Evolutionary conservation across 805 yeast species (phyloP).

Genomic region (Barnettozyma sp.): DNA sequence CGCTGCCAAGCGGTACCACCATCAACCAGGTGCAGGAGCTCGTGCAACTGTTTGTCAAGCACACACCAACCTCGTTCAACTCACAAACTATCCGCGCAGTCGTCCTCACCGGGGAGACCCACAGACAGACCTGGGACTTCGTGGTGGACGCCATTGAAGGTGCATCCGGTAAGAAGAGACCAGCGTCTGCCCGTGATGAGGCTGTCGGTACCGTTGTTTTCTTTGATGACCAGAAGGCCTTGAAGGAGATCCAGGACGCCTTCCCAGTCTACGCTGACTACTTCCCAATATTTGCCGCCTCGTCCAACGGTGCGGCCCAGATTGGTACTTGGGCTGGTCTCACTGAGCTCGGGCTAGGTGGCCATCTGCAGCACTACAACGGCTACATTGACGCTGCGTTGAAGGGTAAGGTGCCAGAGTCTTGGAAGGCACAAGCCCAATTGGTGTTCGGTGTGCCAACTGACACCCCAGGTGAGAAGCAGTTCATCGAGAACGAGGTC

Average conservation of each 20-base stretch:
- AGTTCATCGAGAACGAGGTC: slow-evolving; percentile 37
- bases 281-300: slow-evolving; percentile 44
- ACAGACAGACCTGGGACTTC: slow-evolving; percentile 39
- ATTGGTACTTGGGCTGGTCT: slow-evolving; percentile 44
- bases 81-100: slow-evolving; percentile 44
- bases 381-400: slow-evolving; percentile 35
- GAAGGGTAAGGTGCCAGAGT: slow-evolving; percentile 35
- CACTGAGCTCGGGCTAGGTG: slow-evolving; percentile 39
- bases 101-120: slow-evolving; percentile 39
- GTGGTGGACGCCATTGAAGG: slow-evolving; percentile 33
- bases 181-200: slow-evolving; percentile 36
- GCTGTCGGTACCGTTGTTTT: slow-evolving; percentile 45
- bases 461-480: slow-evolving; percentile 32
- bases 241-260: slow-evolving; percentile 34
- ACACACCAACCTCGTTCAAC: slow-evolving; percentile 47
- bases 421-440: slow-evolving; percentile 43
- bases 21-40: slow-evolving; percentile 33
- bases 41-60: slow-evolving; percentile 38
- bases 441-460: slow-evolving; percentile 43
- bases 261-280: slow-evolving; percentile 37
- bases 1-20: slow-evolving; percentile 36
- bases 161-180: slow-evolving; percentile 35
- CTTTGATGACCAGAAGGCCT: slow-evolving; percentile 37
- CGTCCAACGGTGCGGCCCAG: slow-evolving; percentile 44
- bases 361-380: slow-evolving; percentile 48